Percentiles rank a stretch among this genome's conserved stretches.
phyloP scores from a whole-genome alignment of 225 moss, liverwort and hornwort species.

The Takakia lepidozioides region DNA sequence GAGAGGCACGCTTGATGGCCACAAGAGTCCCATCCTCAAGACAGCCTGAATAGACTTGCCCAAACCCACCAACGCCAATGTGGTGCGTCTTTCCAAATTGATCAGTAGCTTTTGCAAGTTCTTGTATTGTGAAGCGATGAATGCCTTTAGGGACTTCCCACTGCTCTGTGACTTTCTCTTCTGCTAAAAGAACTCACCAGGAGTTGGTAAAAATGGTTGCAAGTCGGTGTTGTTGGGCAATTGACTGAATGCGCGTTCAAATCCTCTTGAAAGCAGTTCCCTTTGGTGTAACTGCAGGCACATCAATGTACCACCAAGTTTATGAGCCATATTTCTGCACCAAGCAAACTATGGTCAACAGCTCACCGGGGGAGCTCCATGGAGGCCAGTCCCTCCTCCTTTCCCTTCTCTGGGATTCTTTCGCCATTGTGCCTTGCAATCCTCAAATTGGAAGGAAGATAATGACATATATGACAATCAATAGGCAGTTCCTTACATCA shows the following conservation, averaged over 20 bases:
- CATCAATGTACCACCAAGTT: neutral
- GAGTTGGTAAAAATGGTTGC: neutral
- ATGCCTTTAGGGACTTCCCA: constrained; percentile 47
- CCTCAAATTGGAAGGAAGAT: neutral
- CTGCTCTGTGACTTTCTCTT: neutral
- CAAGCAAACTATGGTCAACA: too few species aligned
- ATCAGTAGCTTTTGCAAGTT: constrained; percentile 53
- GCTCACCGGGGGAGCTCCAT: too few species aligned
- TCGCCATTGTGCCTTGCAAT: neutral
- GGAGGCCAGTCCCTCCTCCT: neutral
- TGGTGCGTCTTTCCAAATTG: constrained; percentile 46
- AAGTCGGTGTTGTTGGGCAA: constrained; percentile 1
- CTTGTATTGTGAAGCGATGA: constrained; percentile 37
- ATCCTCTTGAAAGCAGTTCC: constrained; percentile 1
- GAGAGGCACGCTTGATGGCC: constrained; percentile 61
- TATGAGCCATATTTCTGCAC: neutral
- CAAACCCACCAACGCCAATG: constrained; percentile 69
- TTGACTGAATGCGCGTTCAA: neutral
- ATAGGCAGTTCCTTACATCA: neutral
- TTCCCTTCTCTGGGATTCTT: neutral
- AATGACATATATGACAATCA: neutral
- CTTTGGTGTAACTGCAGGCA: neutral
- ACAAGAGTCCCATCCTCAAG: constrained; percentile 53
- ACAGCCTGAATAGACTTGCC: constrained; percentile 53
- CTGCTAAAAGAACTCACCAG: too few species aligned